Evolutionary conservation across 306 rosid species (phyloP), one percentile per base, ranked within the genome.

Genomic region (Vachellia pachyceras): DNA sequence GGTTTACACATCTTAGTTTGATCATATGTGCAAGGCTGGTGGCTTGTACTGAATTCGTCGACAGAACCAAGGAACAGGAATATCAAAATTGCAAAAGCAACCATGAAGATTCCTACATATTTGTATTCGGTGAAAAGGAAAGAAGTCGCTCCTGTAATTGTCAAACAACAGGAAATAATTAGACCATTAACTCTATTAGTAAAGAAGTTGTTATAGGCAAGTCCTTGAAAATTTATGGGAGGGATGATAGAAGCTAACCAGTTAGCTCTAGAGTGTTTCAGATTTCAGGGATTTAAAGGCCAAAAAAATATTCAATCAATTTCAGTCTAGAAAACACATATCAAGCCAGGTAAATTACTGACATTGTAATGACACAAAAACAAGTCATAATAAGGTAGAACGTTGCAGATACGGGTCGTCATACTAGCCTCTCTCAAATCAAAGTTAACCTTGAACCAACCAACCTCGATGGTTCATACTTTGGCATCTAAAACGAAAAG

Each of bases 71-170:
- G 77, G 77, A 74, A 74, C 14, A 74, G 9, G 54, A 74, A 74
- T 55, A 74, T 74, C 52, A 74, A 74, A 13, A 74, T 40, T 37
- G 52, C 67, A 74, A 74, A 74, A 55, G 52, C 52, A 3, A 57
- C 52, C 78, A 54, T 74, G 78, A 74, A 74, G 17, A 74, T 22
- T 57, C 78, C 74, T 12, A 90, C 95, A 55, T 91, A 91, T 67
- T 83, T 82, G 41, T 91, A 91, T 72, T 85, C 90, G 0, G 95
- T 91, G 82, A 80, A 91, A 23, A 91, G 91, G 82, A 91, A 91
- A 55, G 95, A 91, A 72, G 91, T 91, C 55, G 92, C 91, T 73
- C 95, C 95, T 91, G 88, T 65, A 46, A 72, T 42, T 25, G 55
- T 45, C 63, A 71, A 36, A 60, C 50, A 29, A 29, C 33, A 29